Conservation (phyloP, 2,329 filamentous ascomycete genomes). For the Trichothecium sympodiale region DNA sequence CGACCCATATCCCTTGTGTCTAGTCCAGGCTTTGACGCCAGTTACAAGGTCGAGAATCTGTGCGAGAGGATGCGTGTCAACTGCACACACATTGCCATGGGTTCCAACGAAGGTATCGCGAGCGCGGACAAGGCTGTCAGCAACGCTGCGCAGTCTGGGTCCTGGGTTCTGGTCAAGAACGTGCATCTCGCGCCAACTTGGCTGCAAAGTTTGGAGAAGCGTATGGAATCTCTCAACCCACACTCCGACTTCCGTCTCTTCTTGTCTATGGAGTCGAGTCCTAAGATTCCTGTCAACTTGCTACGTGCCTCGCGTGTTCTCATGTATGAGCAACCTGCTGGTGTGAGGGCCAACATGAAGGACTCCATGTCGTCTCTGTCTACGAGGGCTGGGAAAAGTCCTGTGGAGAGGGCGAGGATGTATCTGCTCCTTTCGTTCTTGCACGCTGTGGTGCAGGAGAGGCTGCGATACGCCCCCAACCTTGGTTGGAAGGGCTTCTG, state of each 20-base stretch:
- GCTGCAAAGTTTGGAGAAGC: conserved; percentile 95
- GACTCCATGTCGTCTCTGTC: conserved; percentile 83
- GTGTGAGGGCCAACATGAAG: conserved; percentile 96
- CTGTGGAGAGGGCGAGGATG: conserved; percentile 80
- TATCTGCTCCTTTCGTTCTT: conserved; percentile 90
- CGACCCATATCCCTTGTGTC: conserved; percentile 87
- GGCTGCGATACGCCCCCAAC: conserved; percentile 84
- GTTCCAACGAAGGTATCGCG: conserved; percentile 85
- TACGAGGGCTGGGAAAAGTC: conserved; percentile 63
- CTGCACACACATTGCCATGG: conserved; percentile 98
- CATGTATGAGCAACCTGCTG: conserved; percentile 97
- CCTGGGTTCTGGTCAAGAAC: conserved; percentile 98
- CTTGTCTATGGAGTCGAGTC: conserved; percentile 94
- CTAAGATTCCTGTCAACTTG: conserved; percentile 92
- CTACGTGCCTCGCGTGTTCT: conserved; percentile 86
- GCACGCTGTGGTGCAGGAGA: conserved; percentile 91
- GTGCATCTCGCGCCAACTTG: conserved; percentile 92
- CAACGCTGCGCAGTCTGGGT: conserved; percentile 81
- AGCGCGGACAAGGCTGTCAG: conserved; percentile 92
- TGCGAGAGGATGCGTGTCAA: conserved; percentile 73
- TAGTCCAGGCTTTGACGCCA: conserved; percentile 93
- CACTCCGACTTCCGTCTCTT: conserved; percentile 90
- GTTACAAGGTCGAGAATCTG: conserved; percentile 95
- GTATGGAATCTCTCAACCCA: conserved; percentile 88
- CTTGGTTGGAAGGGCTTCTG: conserved; percentile 98